These are phyloP conservation scores for Kuraishia piskuri DNA, from an alignment of 805 yeast genomes.

Conservation along the genomic window DNA sequence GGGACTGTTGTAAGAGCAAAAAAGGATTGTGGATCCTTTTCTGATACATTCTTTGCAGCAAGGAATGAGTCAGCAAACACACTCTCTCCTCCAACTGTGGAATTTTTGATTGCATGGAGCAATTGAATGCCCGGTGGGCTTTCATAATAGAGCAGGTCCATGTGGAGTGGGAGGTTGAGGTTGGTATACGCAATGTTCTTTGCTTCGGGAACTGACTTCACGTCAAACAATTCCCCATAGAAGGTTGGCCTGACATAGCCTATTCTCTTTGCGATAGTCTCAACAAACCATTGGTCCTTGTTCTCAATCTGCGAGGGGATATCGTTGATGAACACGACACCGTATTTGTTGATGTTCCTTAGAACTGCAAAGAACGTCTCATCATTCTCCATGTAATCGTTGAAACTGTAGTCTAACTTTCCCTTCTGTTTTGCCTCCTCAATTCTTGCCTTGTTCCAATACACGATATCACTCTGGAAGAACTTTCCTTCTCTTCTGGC, in stretches of 20 bases:
- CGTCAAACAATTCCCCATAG: conserved; percentile 67
- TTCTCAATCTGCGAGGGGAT: conserved; percentile 34
- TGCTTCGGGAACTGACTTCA: conserved; percentile 42
- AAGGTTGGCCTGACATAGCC: conserved; percentile 68
- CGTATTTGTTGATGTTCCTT: conserved; percentile 41
- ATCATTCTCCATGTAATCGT: conserved; percentile 30
- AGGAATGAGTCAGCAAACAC: conserved; percentile 62
- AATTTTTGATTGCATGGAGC: conserved; percentile 49
- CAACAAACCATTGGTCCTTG: conserved; percentile 26
- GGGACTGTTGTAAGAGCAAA: conserved; percentile 55
- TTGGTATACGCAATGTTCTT: conserved; percentile 65
- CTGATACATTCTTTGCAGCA: conserved; percentile 50
- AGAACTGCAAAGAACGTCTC: conserved; percentile 29
- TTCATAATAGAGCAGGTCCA: conserved; percentile 71
- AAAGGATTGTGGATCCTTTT: conserved; percentile 53
- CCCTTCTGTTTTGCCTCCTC: conserved; percentile 13
- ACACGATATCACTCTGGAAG: conserved; percentile 22
- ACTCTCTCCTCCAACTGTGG: conserved; percentile 59
- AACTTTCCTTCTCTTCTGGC: conserved; percentile 27
- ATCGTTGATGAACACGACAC: conserved; percentile 45
- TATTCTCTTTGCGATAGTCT: conserved; percentile 32
- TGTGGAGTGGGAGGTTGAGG: conserved; percentile 60
- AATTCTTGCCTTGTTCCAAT: conserved; percentile 30
- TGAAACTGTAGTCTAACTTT: conserved; percentile 21
- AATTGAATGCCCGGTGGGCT: conserved; percentile 77